Base-by-base conservation (phyloP, 2,329 filamentous ascomycete genomes). In the Monosporascus sp. region DNA sequence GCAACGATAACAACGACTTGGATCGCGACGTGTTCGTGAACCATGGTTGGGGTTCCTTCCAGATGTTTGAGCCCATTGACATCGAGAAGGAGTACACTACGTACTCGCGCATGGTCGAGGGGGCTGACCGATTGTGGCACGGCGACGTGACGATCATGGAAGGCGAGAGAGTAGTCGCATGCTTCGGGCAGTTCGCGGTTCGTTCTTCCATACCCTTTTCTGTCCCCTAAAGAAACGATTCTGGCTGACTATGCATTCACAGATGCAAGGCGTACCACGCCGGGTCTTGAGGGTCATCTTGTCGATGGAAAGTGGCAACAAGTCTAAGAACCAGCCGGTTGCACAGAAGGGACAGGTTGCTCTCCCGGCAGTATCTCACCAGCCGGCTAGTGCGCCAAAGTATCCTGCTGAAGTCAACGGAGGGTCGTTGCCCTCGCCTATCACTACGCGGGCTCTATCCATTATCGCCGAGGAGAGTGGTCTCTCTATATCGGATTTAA, bases 391-490 rank as follows among this genome's bases (percentile, higher is more conserved):
- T 18, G 15, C 48, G 14, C 22, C 34, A 39, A 15, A n/a, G 37
- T 6, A 15, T 18, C 37, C 5, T 39, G 15, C n/a, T 17, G 14
- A 15, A 25, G 27, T 5, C 9, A 41, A 6, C 48, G 8, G 17
- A 14, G 36, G 20, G 3, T 41, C 42, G 14, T 36, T 15, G 15
- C 31, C 36, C 5, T 46, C 50, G n/a, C 44, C 48, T 3, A 47
- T 36, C 17, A 22, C 51, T 17, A 44, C 39, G 5, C 49, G 37
- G 17, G 54, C 54, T 6, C 18, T 60, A 11, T 8, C 50, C 3
- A 65, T 70, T 41, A 62, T 70, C 18, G 59, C 67, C 3, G 61
- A 63, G 17, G 66, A 70, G 50, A 61, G 59, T 22, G 66, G 60
- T 9, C 20, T 69, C 17, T 47, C 54, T 5, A 18, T 54, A 11